A percentile compares a stretch with the other conserved stretches of the same genome.
These are phyloP conservation scores for Fonsecaea pedrosoi DNA, from an alignment of 2,329 filamentous ascomycete genomes.

Conservation along the genomic window DNA sequence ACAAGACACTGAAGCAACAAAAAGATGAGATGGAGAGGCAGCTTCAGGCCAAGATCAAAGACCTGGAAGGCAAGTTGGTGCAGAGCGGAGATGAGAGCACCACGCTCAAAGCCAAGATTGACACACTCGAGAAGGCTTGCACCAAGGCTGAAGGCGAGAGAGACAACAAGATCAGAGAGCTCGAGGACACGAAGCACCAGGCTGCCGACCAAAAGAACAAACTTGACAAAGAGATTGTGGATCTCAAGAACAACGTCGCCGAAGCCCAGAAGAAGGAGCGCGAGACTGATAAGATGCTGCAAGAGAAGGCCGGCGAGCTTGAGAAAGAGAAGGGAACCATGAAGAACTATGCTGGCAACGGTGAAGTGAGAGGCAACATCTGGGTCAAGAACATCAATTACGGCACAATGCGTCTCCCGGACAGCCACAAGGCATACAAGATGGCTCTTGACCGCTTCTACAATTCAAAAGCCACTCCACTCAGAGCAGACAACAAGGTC, in stretches of 20 bases:
- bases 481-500: not conserved
- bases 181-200: conserved; percentile 3
- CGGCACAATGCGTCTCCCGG: not conserved
- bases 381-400: conserved; percentile 1
- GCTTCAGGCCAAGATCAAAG: not conserved
- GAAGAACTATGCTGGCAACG: not conserved
- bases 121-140: not conserved
- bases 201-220: not conserved
- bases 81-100: not conserved
- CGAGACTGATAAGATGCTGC: not conserved
- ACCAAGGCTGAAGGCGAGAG: not conserved
- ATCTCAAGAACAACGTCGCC: not conserved
- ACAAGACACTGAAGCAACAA: not conserved
- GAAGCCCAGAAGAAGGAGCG: conserved; percentile 2
- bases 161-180: not conserved
- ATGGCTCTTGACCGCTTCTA: conserved; percentile 4
- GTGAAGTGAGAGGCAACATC: conserved; percentile 5
- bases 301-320: conserved; percentile 2
- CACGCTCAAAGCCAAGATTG: not conserved
- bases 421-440: conserved; percentile 1
- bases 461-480: not conserved
- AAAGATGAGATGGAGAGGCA: not conserved
- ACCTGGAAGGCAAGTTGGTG: not conserved
- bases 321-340: not conserved
- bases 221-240: conserved; percentile 3